Base-by-base conservation (phyloP, 2,329 filamentous ascomycete species). In the Dactylellina haptotyla region DNA sequence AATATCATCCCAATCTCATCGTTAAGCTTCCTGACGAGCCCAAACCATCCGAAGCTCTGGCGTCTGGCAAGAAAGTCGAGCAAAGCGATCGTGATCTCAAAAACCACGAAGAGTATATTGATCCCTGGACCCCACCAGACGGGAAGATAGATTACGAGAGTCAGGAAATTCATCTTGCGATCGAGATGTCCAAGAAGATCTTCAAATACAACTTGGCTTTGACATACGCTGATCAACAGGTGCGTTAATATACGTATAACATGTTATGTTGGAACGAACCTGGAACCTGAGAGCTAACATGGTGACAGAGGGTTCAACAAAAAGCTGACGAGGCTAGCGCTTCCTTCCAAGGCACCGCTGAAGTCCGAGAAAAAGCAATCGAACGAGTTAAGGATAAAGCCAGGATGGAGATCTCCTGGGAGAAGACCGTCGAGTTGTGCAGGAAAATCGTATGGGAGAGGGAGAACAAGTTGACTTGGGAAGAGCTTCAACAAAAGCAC, bases 161-260 rank as follows among this genome's bases (percentile, higher is more conserved):
- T 5, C 16, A 39, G 8, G 32, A 37, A 1, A 18, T 30, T 12
- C n/a, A 23, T 39, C 2, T 18, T 54, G 62, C 28, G 8, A 18
- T 66, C 2, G 41, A 51, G 41, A 16, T 30, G 3, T 66, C 56
- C n/a, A 70, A 50, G 23, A 37, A 62, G 30, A 34, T 54, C 4
- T 28, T 3, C 1, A 50, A 16, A 8, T 25, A 10, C 2, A 50
- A 57, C 10, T 10, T 57, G 2, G 18, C n/a, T 4, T 39, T 70
- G 39, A 57, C 46, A 2, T 12, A 26, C 1, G 16, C 14, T 1
- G 65, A 70, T 12, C n/a, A 18, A 10, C 3, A 41, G 56, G 65
- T 70, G 48, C 4, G 45, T 45, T 9, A n/a, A 28, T 25, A 10
- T n/a, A 3, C 14, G 4, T 45, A 8, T 37, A 3, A 10, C 5